Conservation (phyloP, 2,329 filamentous ascomycete species). For the Cladophialophora chaetospira region DNA sequence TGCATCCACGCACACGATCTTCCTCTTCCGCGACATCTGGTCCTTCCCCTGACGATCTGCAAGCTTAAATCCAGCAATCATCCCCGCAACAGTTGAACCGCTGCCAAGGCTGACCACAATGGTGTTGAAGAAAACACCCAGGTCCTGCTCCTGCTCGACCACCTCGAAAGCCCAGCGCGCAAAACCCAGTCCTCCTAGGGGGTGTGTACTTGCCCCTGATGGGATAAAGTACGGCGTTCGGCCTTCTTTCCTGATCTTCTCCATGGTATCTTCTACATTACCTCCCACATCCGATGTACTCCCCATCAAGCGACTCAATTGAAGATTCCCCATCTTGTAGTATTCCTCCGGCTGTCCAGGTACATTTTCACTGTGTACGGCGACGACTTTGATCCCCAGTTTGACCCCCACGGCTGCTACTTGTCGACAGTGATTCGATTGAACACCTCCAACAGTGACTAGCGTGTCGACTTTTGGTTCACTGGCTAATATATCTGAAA, state of each 20-base stretch:
- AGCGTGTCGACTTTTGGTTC: conserved; percentile 35
- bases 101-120: conserved; percentile 70
- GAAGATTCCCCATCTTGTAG: background rate
- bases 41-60: conserved; percentile 5
- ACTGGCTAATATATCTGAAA: conserved; percentile 38
- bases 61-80: conserved; percentile 71
- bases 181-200: conserved; percentile 13
- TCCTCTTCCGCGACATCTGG: conserved; percentile 42
- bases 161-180: conserved; percentile 18
- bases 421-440: conserved; percentile 43
- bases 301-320: background rate
- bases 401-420: conserved; percentile 40
- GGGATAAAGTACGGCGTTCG: conserved; percentile 14
- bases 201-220: conserved; percentile 7
- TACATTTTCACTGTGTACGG: background rate
- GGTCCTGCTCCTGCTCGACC: conserved; percentile 3
- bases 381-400: conserved; percentile 35
- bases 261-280: background rate
- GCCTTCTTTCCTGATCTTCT: background rate
- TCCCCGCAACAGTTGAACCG: conserved; percentile 69
- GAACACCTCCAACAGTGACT: conserved; percentile 41
- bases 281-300: background rate
- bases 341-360: background rate
- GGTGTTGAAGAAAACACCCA: conserved; percentile 60
- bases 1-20: conserved; percentile 52